Evolutionary conservation across 2,329 filamentous ascomycete genomes (phyloP).

Genomic region (Calonectria honghensis): DNA sequence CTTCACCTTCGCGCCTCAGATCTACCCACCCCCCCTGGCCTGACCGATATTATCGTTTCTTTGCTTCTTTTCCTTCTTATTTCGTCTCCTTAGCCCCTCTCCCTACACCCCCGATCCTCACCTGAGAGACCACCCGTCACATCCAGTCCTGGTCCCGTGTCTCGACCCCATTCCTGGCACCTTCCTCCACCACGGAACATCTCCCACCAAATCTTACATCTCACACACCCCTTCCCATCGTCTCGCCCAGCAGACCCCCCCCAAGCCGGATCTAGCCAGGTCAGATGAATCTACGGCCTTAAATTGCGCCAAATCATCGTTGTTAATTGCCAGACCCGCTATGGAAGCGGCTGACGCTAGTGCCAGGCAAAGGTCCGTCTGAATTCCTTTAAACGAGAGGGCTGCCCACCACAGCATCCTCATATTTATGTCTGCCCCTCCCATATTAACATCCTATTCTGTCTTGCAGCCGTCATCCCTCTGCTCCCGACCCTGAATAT

Average conservation of each 20-base stretch:
- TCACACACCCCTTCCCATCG: constrained; percentile 48
- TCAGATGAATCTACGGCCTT: constrained; percentile 62
- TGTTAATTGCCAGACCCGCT: constrained; percentile 61
- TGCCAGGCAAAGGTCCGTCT: constrained; percentile 62
- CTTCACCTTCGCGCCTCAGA: constrained; percentile 58
- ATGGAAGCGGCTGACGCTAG: constrained; percentile 63
- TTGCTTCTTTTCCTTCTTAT: constrained; percentile 50
- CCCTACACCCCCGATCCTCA: constrained; percentile 54
- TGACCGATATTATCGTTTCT: constrained; percentile 51
- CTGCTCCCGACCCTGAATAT: constrained; percentile 52
- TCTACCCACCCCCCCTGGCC: constrained; percentile 55
- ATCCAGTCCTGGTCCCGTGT: constrained; percentile 55
- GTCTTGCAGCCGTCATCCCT: constrained; percentile 53
- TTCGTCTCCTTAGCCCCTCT: constrained; percentile 51
- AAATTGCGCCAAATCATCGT: constrained; percentile 61
- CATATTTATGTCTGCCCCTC: constrained; percentile 52
- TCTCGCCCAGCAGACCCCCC: constrained; percentile 47
- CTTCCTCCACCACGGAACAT: constrained; percentile 49
- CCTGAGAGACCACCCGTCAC: constrained; percentile 55
- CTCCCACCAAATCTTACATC: constrained; percentile 45
- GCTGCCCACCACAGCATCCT: constrained; percentile 41
- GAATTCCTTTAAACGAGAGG: constrained; percentile 52
- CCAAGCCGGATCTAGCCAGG: constrained; percentile 57
- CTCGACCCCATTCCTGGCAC: constrained; percentile 55
- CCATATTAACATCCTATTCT: constrained; percentile 54